Conservation (phyloP, 2,329 filamentous ascomycete genomes). For the Aspergillus thermomutatus region DNA sequence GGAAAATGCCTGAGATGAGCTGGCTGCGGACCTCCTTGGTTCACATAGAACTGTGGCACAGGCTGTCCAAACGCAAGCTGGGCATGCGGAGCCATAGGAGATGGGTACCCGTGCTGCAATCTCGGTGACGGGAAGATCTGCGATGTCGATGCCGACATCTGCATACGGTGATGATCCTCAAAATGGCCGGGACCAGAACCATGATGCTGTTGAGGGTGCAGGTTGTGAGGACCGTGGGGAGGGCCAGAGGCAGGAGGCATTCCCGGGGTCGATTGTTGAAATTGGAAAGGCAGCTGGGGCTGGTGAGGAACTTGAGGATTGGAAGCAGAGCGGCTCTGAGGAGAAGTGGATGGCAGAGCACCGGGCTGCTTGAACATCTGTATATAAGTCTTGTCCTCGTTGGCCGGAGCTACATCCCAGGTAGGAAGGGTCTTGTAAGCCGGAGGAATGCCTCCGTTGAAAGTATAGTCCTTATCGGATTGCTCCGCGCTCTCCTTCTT, state of each 20-base stretch:
- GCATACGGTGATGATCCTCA: conserved; percentile 82
- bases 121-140: conserved; percentile 85
- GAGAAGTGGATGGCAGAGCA: conserved; percentile 61
- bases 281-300: conserved; percentile 77
- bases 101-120: conserved; percentile 67
- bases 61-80: conserved; percentile 70
- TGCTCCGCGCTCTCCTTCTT: conserved; percentile 60
- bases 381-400: conserved; percentile 73
- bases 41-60: conserved; percentile 68
- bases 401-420: conserved; percentile 71
- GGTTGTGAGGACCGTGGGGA: conserved; percentile 73
- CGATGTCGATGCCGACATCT: conserved; percentile 74
- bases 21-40: conserved; percentile 67
- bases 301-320: conserved; percentile 74
- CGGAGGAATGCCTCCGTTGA: conserved; percentile 78
- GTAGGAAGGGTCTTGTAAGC: conserved; percentile 81
- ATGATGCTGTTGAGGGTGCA: conserved; percentile 72
- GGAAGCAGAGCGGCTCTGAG: conserved; percentile 60
- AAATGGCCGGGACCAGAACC: conserved; percentile 65
- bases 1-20: conserved; percentile 69
- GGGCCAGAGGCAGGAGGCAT: conserved; percentile 68
- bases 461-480: conserved; percentile 61
- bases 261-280: conserved; percentile 69
- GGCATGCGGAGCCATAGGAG: conserved; percentile 64
- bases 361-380: conserved; percentile 72